Conservation (phyloP, 2,329 filamentous ascomycete species). For the Basipetospora chlamydospora region DNA sequence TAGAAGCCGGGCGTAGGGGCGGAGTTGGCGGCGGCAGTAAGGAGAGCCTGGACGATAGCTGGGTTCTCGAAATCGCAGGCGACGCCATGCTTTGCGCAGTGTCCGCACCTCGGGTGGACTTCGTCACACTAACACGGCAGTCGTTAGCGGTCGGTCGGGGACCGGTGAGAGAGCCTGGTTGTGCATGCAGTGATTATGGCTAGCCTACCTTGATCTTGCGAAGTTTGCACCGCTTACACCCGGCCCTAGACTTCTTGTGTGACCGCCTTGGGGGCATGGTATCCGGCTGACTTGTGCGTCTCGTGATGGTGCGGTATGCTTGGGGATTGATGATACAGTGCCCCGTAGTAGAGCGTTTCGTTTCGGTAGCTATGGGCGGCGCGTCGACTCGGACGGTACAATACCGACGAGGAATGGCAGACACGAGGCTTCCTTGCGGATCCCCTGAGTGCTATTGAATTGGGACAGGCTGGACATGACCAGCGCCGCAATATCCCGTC, state of each 20-base stretch:
- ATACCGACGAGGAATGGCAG: too few relatives aligned
- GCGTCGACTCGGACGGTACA: too few relatives aligned
- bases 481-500: too few relatives aligned
- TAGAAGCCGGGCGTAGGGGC: conserved; percentile 12
- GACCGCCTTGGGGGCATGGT: conserved; percentile 50
- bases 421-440: too few relatives aligned
- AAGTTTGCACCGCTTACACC: conserved; percentile 50
- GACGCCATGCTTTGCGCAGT: conserved; percentile 54
- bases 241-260: conserved; percentile 56
- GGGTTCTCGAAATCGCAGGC: conserved; percentile 49
- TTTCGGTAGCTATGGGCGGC: too few relatives aligned
- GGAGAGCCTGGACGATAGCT: conserved; percentile 28
- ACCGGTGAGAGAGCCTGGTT: not conserved
- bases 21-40: conserved; percentile 20
- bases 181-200: not conserved
- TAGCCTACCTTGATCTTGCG: conserved; percentile 52
- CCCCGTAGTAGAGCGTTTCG: too few relatives aligned
- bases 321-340: too few relatives aligned
- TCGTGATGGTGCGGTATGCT: too few relatives aligned
- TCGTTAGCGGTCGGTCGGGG: not conserved
- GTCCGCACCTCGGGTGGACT: conserved; percentile 48
- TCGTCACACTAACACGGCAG: conserved; percentile 44
- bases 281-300: too few relatives aligned
- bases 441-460: too few relatives aligned
- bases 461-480: too few relatives aligned